Evolutionary conservation across 2,329 filamentous ascomycete species (phyloP).

Genomic region (Bipolaris gigantea): DNA sequence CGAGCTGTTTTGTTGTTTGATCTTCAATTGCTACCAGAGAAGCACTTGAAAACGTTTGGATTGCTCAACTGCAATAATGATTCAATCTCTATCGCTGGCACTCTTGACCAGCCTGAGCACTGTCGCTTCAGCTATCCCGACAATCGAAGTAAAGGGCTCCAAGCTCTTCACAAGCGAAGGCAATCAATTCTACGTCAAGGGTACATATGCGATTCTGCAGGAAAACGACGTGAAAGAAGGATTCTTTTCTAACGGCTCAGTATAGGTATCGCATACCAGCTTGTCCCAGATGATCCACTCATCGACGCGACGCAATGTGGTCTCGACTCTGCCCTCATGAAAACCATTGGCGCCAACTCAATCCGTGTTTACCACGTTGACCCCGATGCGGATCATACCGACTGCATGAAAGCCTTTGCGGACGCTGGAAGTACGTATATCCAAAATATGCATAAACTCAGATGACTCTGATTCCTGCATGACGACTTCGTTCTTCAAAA

Average conservation of each 20-base stretch:
- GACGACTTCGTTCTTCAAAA: neutral
- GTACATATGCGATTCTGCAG: conserved; percentile 47
- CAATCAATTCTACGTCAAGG: conserved; percentile 82
- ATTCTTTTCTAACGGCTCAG: conserved; percentile 9
- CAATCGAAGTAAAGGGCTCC: conserved; percentile 66
- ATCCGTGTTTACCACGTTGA: conserved; percentile 91
- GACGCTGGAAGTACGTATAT: conserved; percentile 53
- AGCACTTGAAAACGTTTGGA: neutral
- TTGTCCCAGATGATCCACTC: conserved; percentile 72
- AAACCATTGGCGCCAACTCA: conserved; percentile 76
- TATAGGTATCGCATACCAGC: conserved; percentile 71
- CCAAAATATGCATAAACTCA: neutral
- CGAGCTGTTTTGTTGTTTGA: neutral
- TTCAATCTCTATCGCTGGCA: conserved; percentile 11
- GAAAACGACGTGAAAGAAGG: neutral
- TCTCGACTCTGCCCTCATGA: conserved; percentile 76
- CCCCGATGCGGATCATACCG: conserved; percentile 67
- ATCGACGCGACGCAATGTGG: conserved; percentile 74
- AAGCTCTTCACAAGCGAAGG: conserved; percentile 86
- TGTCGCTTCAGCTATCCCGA: conserved; percentile 53
- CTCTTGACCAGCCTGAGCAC: conserved; percentile 33
- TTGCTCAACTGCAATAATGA: conserved; percentile 9
- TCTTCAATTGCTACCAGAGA: neutral
- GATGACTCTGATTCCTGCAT: neutral
- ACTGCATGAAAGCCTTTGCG: conserved; percentile 79